phyloP scores from a whole-genome alignment of 1,139 yeast genomes.

The Suhomyces bokatorum region DNA sequence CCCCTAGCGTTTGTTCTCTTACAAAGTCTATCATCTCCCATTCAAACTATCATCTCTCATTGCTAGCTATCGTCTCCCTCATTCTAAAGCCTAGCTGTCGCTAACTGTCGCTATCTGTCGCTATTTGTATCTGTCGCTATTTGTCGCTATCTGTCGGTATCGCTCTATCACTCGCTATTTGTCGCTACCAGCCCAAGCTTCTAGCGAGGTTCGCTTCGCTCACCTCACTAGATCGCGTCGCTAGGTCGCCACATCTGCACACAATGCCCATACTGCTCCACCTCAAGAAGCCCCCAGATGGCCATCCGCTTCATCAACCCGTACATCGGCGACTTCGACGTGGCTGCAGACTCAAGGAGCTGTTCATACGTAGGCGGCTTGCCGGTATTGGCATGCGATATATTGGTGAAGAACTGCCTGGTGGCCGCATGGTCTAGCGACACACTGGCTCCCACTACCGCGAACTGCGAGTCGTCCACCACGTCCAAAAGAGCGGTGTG shows the following conservation, averaged over 20 bases:
- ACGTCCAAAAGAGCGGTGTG: conserved; percentile 26
- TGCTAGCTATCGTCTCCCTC: too few species aligned
- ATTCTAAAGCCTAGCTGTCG: too few species aligned
- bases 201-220: too few species aligned
- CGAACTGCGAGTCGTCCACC: conserved; percentile 26
- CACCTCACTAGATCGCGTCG: too few species aligned
- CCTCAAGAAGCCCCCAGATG: conserved; percentile 31
- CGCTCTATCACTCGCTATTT: too few species aligned
- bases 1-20: too few species aligned
- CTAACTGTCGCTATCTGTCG: too few species aligned
- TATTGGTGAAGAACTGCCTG: conserved; percentile 16
- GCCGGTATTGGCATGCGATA: conserved; percentile 2
- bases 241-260: conserved; percentile 19
- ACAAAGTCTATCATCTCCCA: too few species aligned
- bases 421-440: conserved; percentile 20
- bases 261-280: conserved; percentile 25
- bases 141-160: too few species aligned
- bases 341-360: conserved; percentile 19
- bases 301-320: conserved; percentile 28
- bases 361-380: conserved; percentile 17
- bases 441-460: conserved; percentile 32
- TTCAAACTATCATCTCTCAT: too few species aligned
- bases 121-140: too few species aligned
- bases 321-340: conserved; percentile 16
- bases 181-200: too few species aligned